phyloP scores from a whole-genome alignment of 352 stramenopile genomes.

The Pythium sp. region DNA sequence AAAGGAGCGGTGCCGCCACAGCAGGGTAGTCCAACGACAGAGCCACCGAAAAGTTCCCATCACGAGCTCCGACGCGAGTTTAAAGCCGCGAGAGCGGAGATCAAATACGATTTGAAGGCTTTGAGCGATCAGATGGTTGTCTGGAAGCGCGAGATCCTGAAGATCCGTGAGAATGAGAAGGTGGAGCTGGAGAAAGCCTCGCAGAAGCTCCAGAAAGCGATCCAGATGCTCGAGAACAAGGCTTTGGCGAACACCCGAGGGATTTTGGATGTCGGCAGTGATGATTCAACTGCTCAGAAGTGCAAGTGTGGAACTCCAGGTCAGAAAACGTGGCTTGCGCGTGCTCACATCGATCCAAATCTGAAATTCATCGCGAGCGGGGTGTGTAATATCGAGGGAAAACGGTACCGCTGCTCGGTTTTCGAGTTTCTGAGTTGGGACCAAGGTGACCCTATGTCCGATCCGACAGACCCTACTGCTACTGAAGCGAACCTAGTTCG shows the following conservation, averaged over 20 bases:
- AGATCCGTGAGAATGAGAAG: slow-evolving; percentile 26
- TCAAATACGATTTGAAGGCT: slow-evolving; percentile 46
- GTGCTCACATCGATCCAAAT: slow-evolving; percentile 20
- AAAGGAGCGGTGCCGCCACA: slow-evolving; percentile 17
- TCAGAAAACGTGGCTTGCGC: slow-evolving; percentile 31
- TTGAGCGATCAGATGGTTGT: slow-evolving; percentile 15
- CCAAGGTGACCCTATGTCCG: too few relatives aligned
- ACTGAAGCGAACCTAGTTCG: too few relatives aligned
- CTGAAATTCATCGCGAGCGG: slow-evolving; percentile 22
- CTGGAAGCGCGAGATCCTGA: slow-evolving; percentile 25
- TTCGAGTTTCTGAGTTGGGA: slow-evolving; percentile 16
- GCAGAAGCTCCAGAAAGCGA: slow-evolving; percentile 15
- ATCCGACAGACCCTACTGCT: too few relatives aligned
- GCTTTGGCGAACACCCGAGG: slow-evolving; percentile 8
- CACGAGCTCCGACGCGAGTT: slow-evolving; percentile 39
- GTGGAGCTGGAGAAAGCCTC: slow-evolving; percentile 10
- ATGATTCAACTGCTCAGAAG: not conserved
- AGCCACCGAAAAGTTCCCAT: slow-evolving; percentile 13
- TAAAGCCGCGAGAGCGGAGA: slow-evolving; percentile 38
- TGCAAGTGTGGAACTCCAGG: not conserved
- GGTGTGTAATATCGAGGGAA: slow-evolving; percentile 22
- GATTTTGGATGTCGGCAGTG: not conserved
- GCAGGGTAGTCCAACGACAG: not conserved
- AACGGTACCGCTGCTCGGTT: slow-evolving; percentile 30
- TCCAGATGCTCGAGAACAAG: slow-evolving; percentile 19